Base-by-base conservation (phyloP, 805 yeast genomes). In the Zygotorulaspora sp. region DNA sequence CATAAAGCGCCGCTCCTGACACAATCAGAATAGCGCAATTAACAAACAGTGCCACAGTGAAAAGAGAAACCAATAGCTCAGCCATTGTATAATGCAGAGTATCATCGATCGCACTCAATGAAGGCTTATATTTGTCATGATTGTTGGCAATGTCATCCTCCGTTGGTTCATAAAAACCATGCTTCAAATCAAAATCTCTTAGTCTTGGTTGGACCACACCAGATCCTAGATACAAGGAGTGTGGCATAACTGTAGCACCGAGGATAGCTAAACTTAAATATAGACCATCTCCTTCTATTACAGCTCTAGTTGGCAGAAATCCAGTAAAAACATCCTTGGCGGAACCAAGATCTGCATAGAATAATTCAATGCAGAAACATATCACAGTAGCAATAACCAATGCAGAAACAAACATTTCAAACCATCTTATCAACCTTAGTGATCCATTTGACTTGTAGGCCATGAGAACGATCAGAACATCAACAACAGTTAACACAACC, bases 221-320 rank as follows among this genome's bases (percentile, higher is more conserved):
- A 1, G 90, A 80, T 1, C 97, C 97, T 31, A 88, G 69, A 55
- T 83, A 88, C 35, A 88, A 66, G 2, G 92, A 82, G 57, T 89
- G 97, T 6, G 96, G 96, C 97, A 88, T 88, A 17, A 89, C 90
- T 2, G 96, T 88, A 16, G 96, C 95, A 20, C 97, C 97, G 42
- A 89, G 66, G 39, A 89, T 81, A 15, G 96, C 96, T 50, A 90
- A 78, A 45, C 88, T 74, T 35, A 85, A 64, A 52, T 83, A 86
- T 22, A 89, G 63, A 1, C 95, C 96, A 36, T 58, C 75, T 15
- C 74, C 76, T 37, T 72, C 65, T 20, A 77, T 66, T 58, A 75
- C 66, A 0, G 67, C 67, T 31, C 53, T 53, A 4, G 74, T 68
- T 3, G 84, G 84, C 22, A 76, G 48, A 52, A 79, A 87, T 0